Evolutionary conservation across 2,329 filamentous ascomycete genomes (phyloP), one percentile per base, ranked within the genome.

Genomic region (Phaeophleospora eucalypticola): DNA sequence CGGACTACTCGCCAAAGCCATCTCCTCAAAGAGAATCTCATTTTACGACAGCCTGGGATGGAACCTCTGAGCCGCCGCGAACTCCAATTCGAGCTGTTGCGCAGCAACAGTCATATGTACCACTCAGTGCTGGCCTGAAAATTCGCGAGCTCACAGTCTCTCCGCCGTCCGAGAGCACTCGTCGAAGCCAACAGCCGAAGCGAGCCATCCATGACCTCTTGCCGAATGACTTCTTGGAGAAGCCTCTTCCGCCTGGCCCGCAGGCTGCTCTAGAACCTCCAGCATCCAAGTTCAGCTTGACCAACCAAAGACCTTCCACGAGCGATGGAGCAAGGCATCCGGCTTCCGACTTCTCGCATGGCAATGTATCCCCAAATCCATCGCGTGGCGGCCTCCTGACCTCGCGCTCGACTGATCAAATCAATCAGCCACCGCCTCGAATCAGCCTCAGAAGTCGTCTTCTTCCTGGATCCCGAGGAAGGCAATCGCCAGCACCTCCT

Each of bases 51-150:
- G n/a, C n/a, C n/a, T n/a, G n/a, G n/a, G n/a, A n/a, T n/a, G n/a
- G n/a, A n/a, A n/a, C 24, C 24, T 29, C 45, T 19, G 46, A 49
- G 4, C 17, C 19, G 19, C 29, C 48, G n/a, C 36, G 24, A 3
- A 46, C 41, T 24, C 45, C 48, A 29, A 29, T 7, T 12, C 24
- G 12, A 21, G 20, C 39, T 14, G 34, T 40, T 8, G 46, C 46
- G n/a, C 37, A 49, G n/a, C 45, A 53, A 16, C 48, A 39, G 27
- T 43, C 50, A 3, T 18, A 41, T 19, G 45, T 41, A 21, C 34
- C 47, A 14, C 16, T 43, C 18, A 34, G 35, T 21, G 37, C 41
- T 4, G 36, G 33, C 9, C 29, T 49, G 19, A 53, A 40, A 35
- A 41, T 45, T 19, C 46, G 36, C 40, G 50, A 53, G 27, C 27